Percentiles rank a stretch among this genome's conserved stretches.
Conservation (phyloP, 768 basidiomycete genomes). For the Paxillus involutus region DNA sequence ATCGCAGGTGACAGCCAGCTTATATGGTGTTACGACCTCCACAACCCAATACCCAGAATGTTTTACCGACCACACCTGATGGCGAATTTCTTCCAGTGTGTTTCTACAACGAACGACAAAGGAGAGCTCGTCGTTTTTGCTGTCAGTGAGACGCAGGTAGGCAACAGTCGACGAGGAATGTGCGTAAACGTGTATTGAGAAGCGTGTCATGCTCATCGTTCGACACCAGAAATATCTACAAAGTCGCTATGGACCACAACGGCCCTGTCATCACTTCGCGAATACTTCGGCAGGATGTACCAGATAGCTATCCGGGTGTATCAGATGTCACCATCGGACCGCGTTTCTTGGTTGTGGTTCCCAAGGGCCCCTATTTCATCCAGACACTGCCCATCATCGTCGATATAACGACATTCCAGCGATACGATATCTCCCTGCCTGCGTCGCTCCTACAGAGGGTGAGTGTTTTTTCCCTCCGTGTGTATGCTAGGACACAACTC, state of each 20-base stretch:
- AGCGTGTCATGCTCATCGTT: too few species aligned
- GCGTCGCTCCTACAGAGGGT: background rate
- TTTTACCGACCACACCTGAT: constrained; percentile 5
- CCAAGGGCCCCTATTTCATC: background rate
- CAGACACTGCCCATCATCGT: background rate
- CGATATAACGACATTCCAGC: constrained; percentile 2
- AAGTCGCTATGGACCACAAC: background rate
- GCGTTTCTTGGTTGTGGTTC: constrained; percentile 4
- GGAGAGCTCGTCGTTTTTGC: constrained; percentile 5
- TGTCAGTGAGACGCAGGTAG: constrained; percentile 7
- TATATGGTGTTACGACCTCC: constrained; percentile 1
- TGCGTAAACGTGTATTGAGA: background rate
- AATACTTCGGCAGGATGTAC: constrained; percentile 1
- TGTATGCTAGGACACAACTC: too few species aligned
- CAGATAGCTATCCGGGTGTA: background rate
- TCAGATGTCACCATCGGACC: background rate
- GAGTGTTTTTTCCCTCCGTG: background rate
- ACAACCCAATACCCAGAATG: background rate
- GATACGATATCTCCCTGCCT: background rate
- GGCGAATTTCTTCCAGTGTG: constrained; percentile 6
- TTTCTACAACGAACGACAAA: background rate
- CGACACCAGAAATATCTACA: background rate
- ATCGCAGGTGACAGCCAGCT: background rate
- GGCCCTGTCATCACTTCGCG: background rate
- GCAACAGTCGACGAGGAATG: background rate